Evolutionary conservation across 805 yeast species (phyloP), one percentile per base, ranked within the genome.

Genomic region (Zygosaccharomyces kombuchaensis): DNA sequence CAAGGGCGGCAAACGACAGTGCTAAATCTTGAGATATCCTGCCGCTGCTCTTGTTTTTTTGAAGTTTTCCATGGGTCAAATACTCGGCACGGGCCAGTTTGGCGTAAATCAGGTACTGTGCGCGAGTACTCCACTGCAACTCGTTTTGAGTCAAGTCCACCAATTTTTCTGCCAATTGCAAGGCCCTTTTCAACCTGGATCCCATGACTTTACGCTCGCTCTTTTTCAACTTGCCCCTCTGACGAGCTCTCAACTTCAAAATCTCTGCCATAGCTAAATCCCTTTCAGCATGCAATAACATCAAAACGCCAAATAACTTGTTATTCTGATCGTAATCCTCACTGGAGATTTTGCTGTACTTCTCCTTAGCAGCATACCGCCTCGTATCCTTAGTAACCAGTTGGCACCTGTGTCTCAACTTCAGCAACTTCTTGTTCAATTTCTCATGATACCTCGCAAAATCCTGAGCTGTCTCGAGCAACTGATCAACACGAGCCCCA

Each of bases 281-380:
- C 59, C 96, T 76, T 65, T 93, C 98, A 1, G 84, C 81, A n/a
- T 76, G 74, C 46, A 80, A 70, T 19, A 89, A 68, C n/a, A 80
- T 63, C 21, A 88, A 66, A 32, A 74, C 70, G 27, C 82, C 91
- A 58, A 68, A 78, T 27, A 65, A 50, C 50, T 74, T 68, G 9
- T 65, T 62, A 55, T 86, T 78, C 16, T 62, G 50, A 4, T 66
- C 72, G 52, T 82, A 82, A 46, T 78, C 76, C 6, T 72, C 80
- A 0, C 66, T 45, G 1, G 72, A 57, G 22, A 85, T 72, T 25
- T 67, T 64, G 29, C 76, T 65, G 4, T 72, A 72, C 53, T 76
- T 70, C 47, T 74, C 75, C 48, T 76, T 75, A 13, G 68, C 60
- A 27, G 68, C 59, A 63, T 82, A 84, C 57, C 78, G 74, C 60